Base-by-base conservation (phyloP, 1,284 basidiomycete species). In the Omphalotus olearius region DNA sequence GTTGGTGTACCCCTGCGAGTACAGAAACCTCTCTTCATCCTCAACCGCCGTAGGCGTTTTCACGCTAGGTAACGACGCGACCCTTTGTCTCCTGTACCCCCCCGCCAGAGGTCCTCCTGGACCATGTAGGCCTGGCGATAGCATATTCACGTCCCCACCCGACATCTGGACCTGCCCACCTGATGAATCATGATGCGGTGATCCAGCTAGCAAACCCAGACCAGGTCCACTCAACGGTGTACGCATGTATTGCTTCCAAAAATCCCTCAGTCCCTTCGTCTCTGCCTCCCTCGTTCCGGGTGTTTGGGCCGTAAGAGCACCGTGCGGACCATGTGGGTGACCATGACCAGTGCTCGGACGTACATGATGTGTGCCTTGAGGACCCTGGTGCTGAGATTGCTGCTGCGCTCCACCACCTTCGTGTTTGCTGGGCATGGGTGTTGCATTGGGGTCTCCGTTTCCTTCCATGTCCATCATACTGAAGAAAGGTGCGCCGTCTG, bases 241-340 rank as follows among this genome's bases (percentile, higher is more conserved):
- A 42, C 79, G 75, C 69, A 89, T 77, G 60, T 84, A 89, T 59
- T 80, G 73, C 66, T 77, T 86, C 88, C 87, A 90, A 59, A 88
- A 82, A 50, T 88, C 84, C 47, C 75, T 71, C 60, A 87, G 61
- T 58, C 88, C 83, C 54, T 74, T 71, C 56, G 72, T 69, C 44
- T 84, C 83, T 28, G 65, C 66, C 41, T 79, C 71, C 59, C 74
- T 65, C 56, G 71, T 62, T 25, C 63, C 51, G 18, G 56, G 41
- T 13, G 30, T 33, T 13, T 33, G 30, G 30, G 30, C 17, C 2
- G 30, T 30, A 40, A 13, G 38, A 7, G 4, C 38, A 16, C 38
- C 38, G 11, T 40, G 38, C 10, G 38, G 5, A 40, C 38, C 38
- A 6, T 25, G 30, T 16, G 45, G 41, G 11, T 48, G 23, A 6